Evolutionary conservation across 2,329 filamentous ascomycete species (phyloP).

Genomic region (Talaromyces sp.): DNA sequence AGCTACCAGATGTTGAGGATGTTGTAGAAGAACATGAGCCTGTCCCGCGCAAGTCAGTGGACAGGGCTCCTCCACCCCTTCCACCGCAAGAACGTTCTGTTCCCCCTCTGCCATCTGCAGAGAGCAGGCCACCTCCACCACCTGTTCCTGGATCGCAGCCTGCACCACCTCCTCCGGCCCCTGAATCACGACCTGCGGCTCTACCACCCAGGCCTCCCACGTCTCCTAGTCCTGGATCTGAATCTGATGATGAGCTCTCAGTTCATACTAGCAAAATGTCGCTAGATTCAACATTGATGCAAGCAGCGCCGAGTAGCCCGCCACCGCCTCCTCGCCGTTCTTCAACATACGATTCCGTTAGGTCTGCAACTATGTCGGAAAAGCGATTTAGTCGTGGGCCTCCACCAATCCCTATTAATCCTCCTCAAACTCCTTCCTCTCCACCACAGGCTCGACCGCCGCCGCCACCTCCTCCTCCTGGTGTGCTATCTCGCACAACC

Average conservation of each 20-base stretch:
- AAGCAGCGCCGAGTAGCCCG: constrained; percentile 34
- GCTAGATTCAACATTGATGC: constrained; percentile 38
- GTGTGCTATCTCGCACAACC: constrained; percentile 53
- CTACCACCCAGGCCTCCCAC: constrained; percentile 52
- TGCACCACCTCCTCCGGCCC: constrained; percentile 33
- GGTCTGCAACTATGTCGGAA: constrained; percentile 32
- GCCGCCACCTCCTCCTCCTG: constrained; percentile 60
- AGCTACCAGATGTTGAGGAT: constrained; percentile 56
- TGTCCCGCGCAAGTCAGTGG: constrained; percentile 35
- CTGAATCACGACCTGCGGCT: constrained; percentile 44
- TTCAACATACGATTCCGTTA: constrained; percentile 36
- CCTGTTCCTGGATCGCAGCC: constrained; percentile 35
- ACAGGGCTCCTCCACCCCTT: constrained; percentile 44
- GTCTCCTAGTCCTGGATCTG: constrained; percentile 73
- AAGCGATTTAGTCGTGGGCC: constrained; percentile 44
- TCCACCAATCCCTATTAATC: constrained; percentile 38
- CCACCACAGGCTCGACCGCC: constrained; percentile 59
- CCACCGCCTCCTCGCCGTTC: constrained; percentile 29
- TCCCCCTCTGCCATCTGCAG: constrained; percentile 42
- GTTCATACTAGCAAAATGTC: constrained; percentile 46
- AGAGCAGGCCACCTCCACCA: constrained; percentile 38
- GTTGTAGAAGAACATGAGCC: constrained; percentile 32
- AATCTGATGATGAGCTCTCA: constrained; percentile 84
- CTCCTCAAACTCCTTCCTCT: constrained; percentile 33
- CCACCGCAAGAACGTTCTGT: constrained; percentile 50